Base-by-base conservation (phyloP, 2,329 filamentous ascomycete species). In the Talaromyces verruculosus region DNA sequence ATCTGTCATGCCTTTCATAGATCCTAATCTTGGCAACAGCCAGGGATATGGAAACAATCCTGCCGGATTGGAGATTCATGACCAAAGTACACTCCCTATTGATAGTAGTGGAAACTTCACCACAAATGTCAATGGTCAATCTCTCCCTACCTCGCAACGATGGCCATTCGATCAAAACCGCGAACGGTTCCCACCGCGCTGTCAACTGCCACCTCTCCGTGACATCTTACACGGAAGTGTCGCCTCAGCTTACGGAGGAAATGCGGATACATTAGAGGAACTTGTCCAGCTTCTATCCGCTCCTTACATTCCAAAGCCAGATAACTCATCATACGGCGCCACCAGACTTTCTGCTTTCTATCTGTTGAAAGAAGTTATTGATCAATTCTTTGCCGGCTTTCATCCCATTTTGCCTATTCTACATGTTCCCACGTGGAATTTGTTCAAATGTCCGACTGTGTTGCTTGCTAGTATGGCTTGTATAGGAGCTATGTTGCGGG, bases 381-480 rank as follows among this genome's bases (percentile, higher is more conserved):
- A 59, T 19, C 25, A n/a, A 28, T 64, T 49, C 28, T 28, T 51
- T 41, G 30, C 53, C 22, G 51, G 28, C 15, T 64, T 64, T n/a
- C 53, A 64, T 37, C 53, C 51, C 11, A 57, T 64, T 28, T 41
- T 64, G 6, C 53, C 62, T 10, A 58, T 55, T 13, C 13, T 64
- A 7, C 62, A 64, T 11, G 22, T 59, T 3, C 51, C 62, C 2
- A 64, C 62, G 4, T 43, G 53, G 15, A 58, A 37, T n/a, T 25
- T 64, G 39, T 64, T 55, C 13, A 64, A 43, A 25, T 64, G 39
- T 35, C 51, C 62, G 7, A 45, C 62, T n/a, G 62, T 64, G 5
- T 25, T 64, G 11, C 25, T 64, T 17, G 39, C 49, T 19, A 64
- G 62, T 45, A 64, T 64, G 62, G 62, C 62, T 35, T 64, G 62